Base-by-base conservation (phyloP, 257 asterid species). In the Nicotiana noctiflora region DNA sequence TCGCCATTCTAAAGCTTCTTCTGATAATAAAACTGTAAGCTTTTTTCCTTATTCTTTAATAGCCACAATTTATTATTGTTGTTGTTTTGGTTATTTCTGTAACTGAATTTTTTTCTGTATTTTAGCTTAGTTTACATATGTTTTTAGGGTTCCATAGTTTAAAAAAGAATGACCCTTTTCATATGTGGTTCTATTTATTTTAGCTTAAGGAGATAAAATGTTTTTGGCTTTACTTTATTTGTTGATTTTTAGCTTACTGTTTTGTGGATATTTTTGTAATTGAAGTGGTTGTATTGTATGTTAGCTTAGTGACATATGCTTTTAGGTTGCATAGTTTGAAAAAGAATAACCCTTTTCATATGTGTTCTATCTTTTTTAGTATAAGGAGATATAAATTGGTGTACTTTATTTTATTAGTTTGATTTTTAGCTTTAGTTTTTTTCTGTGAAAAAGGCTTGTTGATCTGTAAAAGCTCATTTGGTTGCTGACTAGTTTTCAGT, bases 1-100 rank as follows among this genome's bases (percentile, higher is more conserved):
- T 86, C 90, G 94, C 21, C 89, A 86, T 81, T 88, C 92, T 63
- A 77, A 87, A 78, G 82, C 90, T 84, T 87, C 92, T 77, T 87
- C 88, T 2, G 92, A 90, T 81, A 87, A 89, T 56, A 90, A 85
- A 84, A 86, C 89, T 46, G 98, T 92, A 88, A 86, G n/a, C 27
- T 83, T 77, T 80, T 19, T 34, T 51, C 18, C n/a, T 75, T 62
- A 6, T 19, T 59, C 2, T 2, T 59, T 46, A 72, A 46, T 72
- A n/a, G 7, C 78, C 40, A 46, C 13, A 23, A 72, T 49, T 49
- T 14, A 0, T 23, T 14, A 10, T 51, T 11, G 17, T 51, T 51
- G 17, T 55, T 18, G 18, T 55, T 55, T 0, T 55, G 25, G 61
- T 55, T 55, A 18, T 55, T 55, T 55, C 2, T 55, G 61, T 55